Percentiles rank a stretch among this genome's conserved stretches.
These are phyloP conservation scores for Glycine soja DNA, from an alignment of 306 rosid species.

Conservation along the genomic window DNA sequence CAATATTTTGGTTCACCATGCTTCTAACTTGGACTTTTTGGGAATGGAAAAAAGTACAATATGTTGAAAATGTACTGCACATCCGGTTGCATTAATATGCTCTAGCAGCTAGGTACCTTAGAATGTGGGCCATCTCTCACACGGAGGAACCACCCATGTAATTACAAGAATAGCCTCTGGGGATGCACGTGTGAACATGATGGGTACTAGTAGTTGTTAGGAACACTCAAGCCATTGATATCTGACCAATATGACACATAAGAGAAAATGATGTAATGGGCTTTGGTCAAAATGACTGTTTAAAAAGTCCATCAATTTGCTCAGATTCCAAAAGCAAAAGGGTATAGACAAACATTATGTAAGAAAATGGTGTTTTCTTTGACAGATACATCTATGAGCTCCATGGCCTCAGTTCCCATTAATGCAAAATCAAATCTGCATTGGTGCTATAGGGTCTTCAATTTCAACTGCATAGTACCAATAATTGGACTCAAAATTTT, in stretches of 20 bases:
- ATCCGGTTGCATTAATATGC: conserved; percentile 33
- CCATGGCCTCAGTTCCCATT: conserved; percentile 40
- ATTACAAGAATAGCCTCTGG: conserved; percentile 42
- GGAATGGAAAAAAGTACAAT: conserved; percentile 55
- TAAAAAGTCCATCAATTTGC: conserved; percentile 40
- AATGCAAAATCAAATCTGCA: conserved; percentile 16
- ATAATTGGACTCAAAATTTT: conserved; percentile 39
- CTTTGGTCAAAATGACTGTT: conserved; percentile 50
- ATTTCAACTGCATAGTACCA: conserved; percentile 21
- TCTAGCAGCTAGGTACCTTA: conserved; percentile 36
- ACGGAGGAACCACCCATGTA: conserved; percentile 36
- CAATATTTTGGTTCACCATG: conserved; percentile 47
- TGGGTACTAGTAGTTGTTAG: conserved; percentile 20
- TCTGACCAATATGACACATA: conserved; percentile 39
- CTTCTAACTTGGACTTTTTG: conserved; percentile 45
- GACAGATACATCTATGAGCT: conserved; percentile 32
- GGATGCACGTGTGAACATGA: conserved; percentile 51
- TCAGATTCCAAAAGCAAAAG: conserved; percentile 61
- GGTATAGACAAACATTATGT: conserved; percentile 61
- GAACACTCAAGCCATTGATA: conserved; percentile 17
- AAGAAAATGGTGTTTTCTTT: conserved; percentile 41
- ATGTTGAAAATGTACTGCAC: conserved; percentile 49
- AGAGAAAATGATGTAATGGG: conserved; percentile 27
- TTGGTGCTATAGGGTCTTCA: conserved; percentile 12
- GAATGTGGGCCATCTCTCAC: conserved; percentile 43